These are phyloP conservation scores for Aspergillus sp. DNA, from an alignment of 2,329 filamentous ascomycete genomes.

Conservation along the genomic window DNA sequence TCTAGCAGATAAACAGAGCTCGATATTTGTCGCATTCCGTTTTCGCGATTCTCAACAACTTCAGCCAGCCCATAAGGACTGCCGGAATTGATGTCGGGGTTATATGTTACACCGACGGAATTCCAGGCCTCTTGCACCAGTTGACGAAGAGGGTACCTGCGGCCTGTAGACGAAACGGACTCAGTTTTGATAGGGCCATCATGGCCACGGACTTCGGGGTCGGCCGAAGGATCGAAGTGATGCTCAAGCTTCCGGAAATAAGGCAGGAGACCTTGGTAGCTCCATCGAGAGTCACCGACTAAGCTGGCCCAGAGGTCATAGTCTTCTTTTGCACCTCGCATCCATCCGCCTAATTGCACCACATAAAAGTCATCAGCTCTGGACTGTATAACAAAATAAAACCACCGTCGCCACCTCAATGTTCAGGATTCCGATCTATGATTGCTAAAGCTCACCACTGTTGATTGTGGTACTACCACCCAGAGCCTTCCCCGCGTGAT, in stretches of 20 bases:
- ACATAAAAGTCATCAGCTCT: not conserved
- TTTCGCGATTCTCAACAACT: conserved; percentile 11
- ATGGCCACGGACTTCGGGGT: conserved; percentile 14
- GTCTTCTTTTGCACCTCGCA: conserved; percentile 20
- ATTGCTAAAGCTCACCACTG: conserved; percentile 21
- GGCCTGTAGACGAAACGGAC: not conserved
- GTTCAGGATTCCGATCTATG: too few species aligned
- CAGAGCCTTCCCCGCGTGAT: conserved; percentile 33
- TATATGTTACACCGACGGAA: not conserved
- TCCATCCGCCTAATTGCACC: conserved; percentile 13
- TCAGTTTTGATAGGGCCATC: conserved; percentile 28
- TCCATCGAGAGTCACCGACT: conserved; percentile 25
- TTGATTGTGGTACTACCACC: conserved; percentile 34
- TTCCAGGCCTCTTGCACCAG: conserved; percentile 10
- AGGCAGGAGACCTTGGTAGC: conserved; percentile 23
- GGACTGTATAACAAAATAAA: conserved; percentile 23
- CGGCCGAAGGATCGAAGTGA: not conserved
- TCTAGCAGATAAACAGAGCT: conserved; percentile 12
- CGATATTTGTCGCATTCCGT: conserved; percentile 12
- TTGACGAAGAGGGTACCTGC: conserved; percentile 18
- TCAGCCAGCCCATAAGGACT: conserved; percentile 14
- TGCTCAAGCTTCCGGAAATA: conserved; percentile 22
- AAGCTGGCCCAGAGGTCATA: conserved; percentile 26
- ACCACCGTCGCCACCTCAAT: not conserved
- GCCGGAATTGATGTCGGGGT: conserved; percentile 13